Conservation (phyloP, 768 basidiomycete genomes). For the Paxillus ammoniavirescens region DNA sequence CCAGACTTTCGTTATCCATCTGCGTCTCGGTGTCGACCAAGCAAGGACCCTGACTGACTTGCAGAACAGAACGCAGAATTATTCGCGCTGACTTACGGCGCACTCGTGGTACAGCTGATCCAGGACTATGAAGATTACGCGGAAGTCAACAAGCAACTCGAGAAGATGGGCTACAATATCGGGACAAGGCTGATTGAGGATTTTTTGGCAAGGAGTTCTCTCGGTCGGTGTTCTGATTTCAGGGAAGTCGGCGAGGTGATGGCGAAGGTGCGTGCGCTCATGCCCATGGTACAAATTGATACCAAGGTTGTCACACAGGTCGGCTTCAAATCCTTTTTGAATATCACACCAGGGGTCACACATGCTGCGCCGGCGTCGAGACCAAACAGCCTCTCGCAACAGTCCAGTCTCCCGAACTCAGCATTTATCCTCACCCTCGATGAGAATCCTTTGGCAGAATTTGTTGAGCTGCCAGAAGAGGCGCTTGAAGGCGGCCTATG, state of each 20-base stretch:
- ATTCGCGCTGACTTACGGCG: constrained; percentile 95
- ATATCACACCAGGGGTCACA: constrained; percentile 80
- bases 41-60: constrained; percentile 10
- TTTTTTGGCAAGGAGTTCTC: constrained; percentile 88
- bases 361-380: constrained; percentile 60
- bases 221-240: constrained; percentile 93
- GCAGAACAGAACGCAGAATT: constrained; percentile 86
- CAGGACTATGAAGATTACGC: constrained; percentile 98
- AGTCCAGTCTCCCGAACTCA: constrained; percentile 45
- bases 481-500: constrained; percentile 90
- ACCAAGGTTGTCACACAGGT: constrained; percentile 50
- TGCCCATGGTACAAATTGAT: not conserved
- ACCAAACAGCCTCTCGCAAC: constrained; percentile 41
- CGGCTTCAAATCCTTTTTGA: constrained; percentile 96
- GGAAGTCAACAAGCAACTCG: constrained; percentile 94
- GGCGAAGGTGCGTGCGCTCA: constrained; percentile 64
- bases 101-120: constrained; percentile 95
- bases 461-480: constrained; percentile 95
- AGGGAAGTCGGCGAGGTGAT: constrained; percentile 94
- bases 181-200: constrained; percentile 96
- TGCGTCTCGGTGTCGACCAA: constrained; percentile 16
- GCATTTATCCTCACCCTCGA: constrained; percentile 86
- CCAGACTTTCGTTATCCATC: not conserved
- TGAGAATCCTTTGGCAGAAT: constrained; percentile 95
- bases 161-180: constrained; percentile 99